Evolutionary conservation across 441 rosid species (phyloP), one percentile per base, ranked within the genome.

Genomic region (Rhodomyrtus psidioides): DNA sequence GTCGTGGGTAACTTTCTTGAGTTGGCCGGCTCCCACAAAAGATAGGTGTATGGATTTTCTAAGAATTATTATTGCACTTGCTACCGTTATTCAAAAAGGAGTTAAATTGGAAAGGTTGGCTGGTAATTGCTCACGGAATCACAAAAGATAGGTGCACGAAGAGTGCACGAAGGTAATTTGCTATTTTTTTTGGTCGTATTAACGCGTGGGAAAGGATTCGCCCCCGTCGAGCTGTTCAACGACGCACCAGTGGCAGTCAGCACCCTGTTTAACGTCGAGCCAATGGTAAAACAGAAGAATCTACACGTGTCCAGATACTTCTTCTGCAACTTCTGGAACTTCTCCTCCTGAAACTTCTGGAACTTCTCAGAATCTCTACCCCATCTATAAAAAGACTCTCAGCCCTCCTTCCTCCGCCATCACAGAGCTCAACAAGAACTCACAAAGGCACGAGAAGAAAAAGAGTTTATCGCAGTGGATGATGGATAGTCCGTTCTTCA

Each of bases 401-500:
- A 39, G 3, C 75, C 75, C 75, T 0, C 5, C 9, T 12, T 7
- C 15, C 49, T 39, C 0, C n/a, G n/a, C n/a, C 79, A 70, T 12
- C 51, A 3, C n/a, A 70, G 51, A 39, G 1, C 49, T 39, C n/a
- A 39, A 10, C n/a, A 4, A 12, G 0, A 70, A 39, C 51, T 39
- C 49, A 1, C n/a, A 21, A 21, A 39, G 19, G 4, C 59, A 9
- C 59, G 59, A 23, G 58, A 23, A 56, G 59, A 9, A 24, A 1
- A 1, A 24, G 13, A 24, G 26, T 21, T 70, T 15, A 1, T 44
- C 6, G n/a, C 79, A 70, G 79, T 16, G 12, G n/a, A 39, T 44
- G 3, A 94, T 94, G 95, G 92, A 90, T 23, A 28, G 85, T 83
- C 92, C 91, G 2, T 90, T 87, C 86, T 81, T 86, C 76, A n/a